Percentiles rank a stretch among this genome's conserved stretches.
phyloP scores from a whole-genome alignment of 805 yeast genomes.

The Spathaspora arborariae region DNA sequence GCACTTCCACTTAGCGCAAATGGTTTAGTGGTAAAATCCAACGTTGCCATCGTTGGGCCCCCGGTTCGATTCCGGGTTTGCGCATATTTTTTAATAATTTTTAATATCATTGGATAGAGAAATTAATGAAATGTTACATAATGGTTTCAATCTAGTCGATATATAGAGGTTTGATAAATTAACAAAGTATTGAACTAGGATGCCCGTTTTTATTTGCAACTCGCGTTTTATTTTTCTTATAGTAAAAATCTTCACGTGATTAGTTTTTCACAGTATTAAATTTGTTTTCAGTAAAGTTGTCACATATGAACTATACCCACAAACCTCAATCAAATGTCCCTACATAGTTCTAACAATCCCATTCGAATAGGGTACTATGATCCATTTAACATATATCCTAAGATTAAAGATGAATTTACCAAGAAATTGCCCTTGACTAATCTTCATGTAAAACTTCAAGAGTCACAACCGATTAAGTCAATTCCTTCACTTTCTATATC shows the following conservation, averaged over 20 bases:
- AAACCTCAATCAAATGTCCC: not conserved
- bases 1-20: slow-evolving; percentile 10
- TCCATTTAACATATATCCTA: slow-evolving; percentile 59
- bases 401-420: slow-evolving; percentile 40
- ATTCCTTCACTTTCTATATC: slow-evolving; percentile 55
- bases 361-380: slow-evolving; percentile 62
- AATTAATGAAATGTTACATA: not conserved
- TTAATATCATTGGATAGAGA: not conserved
- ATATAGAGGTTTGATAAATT: no score
- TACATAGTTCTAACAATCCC: slow-evolving; percentile 11
- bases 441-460: slow-evolving; percentile 60
- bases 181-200: no score
- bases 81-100: slow-evolving; percentile 14
- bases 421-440: slow-evolving; percentile 55
- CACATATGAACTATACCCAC: no score
- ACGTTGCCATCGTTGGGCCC: slow-evolving; percentile 32
- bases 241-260: not conserved
- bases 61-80: slow-evolving; percentile 33
- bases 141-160: no score
- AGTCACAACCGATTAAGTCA: slow-evolving; percentile 55
- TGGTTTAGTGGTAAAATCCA: slow-evolving; percentile 30
- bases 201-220: no score
- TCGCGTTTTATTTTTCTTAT: no score
- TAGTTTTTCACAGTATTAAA: no score
- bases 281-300: not conserved